phyloP scores from a whole-genome alignment of 805 yeast species.

The Kuraishia hungarica region DNA sequence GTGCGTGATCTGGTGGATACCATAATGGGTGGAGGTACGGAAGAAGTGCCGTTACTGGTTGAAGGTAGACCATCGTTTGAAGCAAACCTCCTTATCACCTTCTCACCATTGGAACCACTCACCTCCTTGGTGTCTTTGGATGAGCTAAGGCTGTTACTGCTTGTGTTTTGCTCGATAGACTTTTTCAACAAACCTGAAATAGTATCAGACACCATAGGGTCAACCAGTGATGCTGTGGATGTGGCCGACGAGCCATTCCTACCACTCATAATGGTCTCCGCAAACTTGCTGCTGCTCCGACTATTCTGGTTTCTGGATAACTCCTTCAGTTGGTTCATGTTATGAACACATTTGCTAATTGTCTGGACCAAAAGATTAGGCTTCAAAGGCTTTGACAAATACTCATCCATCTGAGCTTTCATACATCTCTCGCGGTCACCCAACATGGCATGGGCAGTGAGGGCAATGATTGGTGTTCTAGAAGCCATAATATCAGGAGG shows the following conservation, averaged over 20 bases:
- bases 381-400: slow-evolving; percentile 79
- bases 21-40: neutral
- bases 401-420: slow-evolving; percentile 90
- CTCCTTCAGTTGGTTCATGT: slow-evolving; percentile 53
- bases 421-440: slow-evolving; percentile 84
- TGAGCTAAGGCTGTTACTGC: neutral
- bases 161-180: neutral
- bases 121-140: neutral
- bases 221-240: neutral
- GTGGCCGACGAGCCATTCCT: neutral
- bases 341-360: slow-evolving; percentile 74
- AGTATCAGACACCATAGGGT: neutral
- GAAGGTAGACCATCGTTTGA: neutral
- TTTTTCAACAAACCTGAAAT: neutral
- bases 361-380: slow-evolving; percentile 80
- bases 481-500: slow-evolving; percentile 63
- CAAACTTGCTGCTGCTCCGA: neutral
- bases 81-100: neutral
- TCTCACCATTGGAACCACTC: neutral
- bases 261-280: neutral
- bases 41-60: neutral
- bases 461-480: slow-evolving; percentile 81
- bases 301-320: slow-evolving; percentile 24
- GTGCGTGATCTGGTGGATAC: neutral
- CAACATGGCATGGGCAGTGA: slow-evolving; percentile 91